A percentile compares a stretch with the other conserved stretches of the same genome.
These are phyloP conservation scores for Podospora tetraspora DNA, from an alignment of 495 filamentous ascomycete species.

Conservation along the genomic window DNA sequence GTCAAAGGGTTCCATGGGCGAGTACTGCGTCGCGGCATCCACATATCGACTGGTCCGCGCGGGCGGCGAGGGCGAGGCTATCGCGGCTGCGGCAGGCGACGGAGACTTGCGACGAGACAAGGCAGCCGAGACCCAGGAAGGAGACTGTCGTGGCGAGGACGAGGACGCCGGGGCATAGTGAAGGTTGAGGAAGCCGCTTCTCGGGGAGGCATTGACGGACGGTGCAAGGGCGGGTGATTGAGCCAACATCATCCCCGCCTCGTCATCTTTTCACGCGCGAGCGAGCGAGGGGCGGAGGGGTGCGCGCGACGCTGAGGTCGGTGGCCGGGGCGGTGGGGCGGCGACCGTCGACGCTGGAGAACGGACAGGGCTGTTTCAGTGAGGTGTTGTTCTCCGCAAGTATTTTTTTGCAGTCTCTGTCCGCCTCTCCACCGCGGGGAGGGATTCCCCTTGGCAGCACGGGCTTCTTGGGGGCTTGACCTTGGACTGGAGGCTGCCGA, in stretches of 20 bases:
- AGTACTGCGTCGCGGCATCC: slow-evolving; percentile 54
- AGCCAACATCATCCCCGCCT: slow-evolving; percentile 45
- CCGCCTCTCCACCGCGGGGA: slow-evolving; percentile 7
- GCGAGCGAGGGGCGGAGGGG: slow-evolving; percentile 4
- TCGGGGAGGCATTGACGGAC: slow-evolving; percentile 43
- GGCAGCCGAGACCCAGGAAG: slow-evolving; percentile 40
- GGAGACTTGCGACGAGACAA: slow-evolving; percentile 40
- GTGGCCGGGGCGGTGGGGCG: slow-evolving; percentile 18
- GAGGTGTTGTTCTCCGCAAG: slow-evolving; percentile 10
- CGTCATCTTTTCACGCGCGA: slow-evolving; percentile 26
- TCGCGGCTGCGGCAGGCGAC: slow-evolving; percentile 32
- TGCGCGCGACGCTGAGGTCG: slow-evolving; percentile 9
- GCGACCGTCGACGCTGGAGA: background rate
- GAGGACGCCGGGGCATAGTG: slow-evolving; percentile 42
- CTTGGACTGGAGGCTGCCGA: background rate
- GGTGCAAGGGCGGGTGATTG: slow-evolving; percentile 41
- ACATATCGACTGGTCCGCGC: slow-evolving; percentile 42
- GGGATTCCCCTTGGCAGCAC: background rate
- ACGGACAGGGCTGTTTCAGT: slow-evolving; percentile 3
- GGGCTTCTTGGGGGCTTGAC: background rate
- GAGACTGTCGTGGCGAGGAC: slow-evolving; percentile 40
- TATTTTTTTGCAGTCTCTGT: background rate
- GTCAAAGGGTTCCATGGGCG: slow-evolving; percentile 46
- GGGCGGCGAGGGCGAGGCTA: slow-evolving; percentile 28
- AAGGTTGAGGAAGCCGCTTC: slow-evolving; percentile 33